phyloP scores from a whole-genome alignment of 2,329 filamentous ascomycete genomes.

The Stagonosporopsis vannaccii region DNA sequence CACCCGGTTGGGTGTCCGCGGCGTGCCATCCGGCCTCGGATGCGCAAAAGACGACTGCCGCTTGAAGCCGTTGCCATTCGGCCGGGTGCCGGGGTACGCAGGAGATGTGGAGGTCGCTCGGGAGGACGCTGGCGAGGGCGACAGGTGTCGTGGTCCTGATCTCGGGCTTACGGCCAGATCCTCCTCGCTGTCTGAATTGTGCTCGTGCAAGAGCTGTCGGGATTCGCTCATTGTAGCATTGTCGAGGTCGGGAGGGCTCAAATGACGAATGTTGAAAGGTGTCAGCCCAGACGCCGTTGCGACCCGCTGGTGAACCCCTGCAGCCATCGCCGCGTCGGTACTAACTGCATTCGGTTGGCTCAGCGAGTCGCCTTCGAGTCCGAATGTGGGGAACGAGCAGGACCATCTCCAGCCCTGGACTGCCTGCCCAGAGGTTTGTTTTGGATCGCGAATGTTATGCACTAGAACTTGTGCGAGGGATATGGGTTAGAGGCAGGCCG shows the following conservation, averaged over 20 bases:
- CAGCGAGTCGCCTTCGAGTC: not conserved
- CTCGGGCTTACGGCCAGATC: slow-evolving; percentile 31
- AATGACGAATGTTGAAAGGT: slow-evolving; percentile 17
- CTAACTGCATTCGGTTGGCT: not conserved
- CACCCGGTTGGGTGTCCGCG: slow-evolving; percentile 74
- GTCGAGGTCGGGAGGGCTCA: slow-evolving; percentile 23
- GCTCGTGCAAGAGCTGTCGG: slow-evolving; percentile 49
- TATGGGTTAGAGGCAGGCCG: not conserved
- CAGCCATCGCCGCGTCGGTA: not conserved
- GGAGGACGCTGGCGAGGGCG: slow-evolving; percentile 39
- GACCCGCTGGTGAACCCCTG: slow-evolving; percentile 12
- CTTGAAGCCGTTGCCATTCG: slow-evolving; percentile 36
- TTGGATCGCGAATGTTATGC: not conserved
- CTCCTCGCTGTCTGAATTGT: slow-evolving; percentile 40
- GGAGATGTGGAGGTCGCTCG: slow-evolving; percentile 41
- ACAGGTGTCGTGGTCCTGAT: slow-evolving; percentile 30
- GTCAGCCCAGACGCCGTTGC: slow-evolving; percentile 13
- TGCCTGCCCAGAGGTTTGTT: not conserved
- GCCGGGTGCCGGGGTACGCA: slow-evolving; percentile 33
- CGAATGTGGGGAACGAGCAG: slow-evolving; percentile 8
- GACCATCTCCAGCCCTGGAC: not conserved
- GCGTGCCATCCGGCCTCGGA: slow-evolving; percentile 57
- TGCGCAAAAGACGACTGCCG: slow-evolving; percentile 57
- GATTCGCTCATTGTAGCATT: slow-evolving; percentile 51
- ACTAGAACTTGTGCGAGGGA: no score